Base-by-base conservation (phyloP, 2,329 filamentous ascomycete species). In the Metarhizium sp. region DNA sequence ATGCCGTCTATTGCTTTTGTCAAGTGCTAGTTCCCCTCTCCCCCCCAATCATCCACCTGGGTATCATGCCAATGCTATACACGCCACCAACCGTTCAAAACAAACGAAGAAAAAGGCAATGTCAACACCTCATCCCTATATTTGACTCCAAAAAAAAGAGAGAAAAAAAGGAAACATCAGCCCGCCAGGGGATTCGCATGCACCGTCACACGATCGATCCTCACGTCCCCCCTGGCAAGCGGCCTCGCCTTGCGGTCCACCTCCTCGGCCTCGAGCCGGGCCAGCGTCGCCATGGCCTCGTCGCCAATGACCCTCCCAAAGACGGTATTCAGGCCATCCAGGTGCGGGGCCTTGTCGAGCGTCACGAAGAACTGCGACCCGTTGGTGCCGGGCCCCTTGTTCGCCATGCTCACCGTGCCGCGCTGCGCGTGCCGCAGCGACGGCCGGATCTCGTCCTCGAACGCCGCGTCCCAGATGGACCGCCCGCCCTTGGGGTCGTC, bases 241-340 rank as follows among this genome's bases (percentile, higher is more conserved):
- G 88, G 88, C 51, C 88, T 75, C 63, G 79, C 85, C 78, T 92
- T 94, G 74, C 85, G 87, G 70, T 94, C 90, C 50, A 92, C 82
- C 59, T 84, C 80, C 20, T 89, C 70, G 25, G 73, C 78, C 74
- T 94, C 89, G 64, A 94, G 78, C 68, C 81, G 84, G 55, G 84
- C 81, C 62, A 94, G 71, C 5, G 86, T 88, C 40, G 76, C 80
- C 50, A 84, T 64, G 55, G 80, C 78, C 48, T 84, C 82, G 62
- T 86, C 84, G 42, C 80, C 84, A 55, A 86, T 76, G 38, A 92
- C 76, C 68, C 86, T 85, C 11, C 88, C 89, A 71, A 95, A 92
- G 2, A 92, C 85, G 0, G 89, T 92, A 67, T 94, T 94, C 67
- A 90, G 81, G 4, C 88, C 89, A 68, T 94, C 90, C 46, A 95